Percentiles rank a stretch among this genome's conserved stretches.
Conservation (phyloP, 1,284 basidiomycete genomes). For the Melampsora larici-populina region DNA sequence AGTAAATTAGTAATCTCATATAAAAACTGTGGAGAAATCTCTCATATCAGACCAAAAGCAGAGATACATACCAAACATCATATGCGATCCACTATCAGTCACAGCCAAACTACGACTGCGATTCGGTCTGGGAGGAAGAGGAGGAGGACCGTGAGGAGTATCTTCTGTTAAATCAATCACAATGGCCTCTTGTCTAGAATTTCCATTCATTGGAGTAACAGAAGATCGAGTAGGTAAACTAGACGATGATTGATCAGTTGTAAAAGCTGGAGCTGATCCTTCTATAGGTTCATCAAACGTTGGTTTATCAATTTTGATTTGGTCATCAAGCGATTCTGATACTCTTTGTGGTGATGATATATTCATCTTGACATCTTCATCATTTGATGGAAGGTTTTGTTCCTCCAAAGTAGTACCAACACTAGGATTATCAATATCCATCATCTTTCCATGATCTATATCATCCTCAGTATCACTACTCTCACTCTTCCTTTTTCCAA, state of each 20-base stretch:
- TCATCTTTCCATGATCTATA: slow-evolving; percentile 7
- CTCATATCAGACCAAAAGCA: not conserved
- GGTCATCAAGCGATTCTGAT: no score
- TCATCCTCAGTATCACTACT: slow-evolving; percentile 43
- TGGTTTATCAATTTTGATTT: no score
- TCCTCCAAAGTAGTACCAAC: no score
- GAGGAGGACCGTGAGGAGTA: slow-evolving; percentile 13
- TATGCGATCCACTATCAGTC: slow-evolving; percentile 64
- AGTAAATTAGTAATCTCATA: not conserved
- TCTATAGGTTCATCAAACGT: no score
- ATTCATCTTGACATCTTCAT: no score
- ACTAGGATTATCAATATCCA: slow-evolving; percentile 1
- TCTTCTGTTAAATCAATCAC: slow-evolving; percentile 41
- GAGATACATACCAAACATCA: slow-evolving; percentile 73
- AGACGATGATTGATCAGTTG: no score
- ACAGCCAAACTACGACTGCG: slow-evolving; percentile 47
- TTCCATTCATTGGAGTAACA: not conserved
- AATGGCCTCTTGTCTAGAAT: not conserved
- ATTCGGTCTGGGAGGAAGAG: slow-evolving; percentile 31
- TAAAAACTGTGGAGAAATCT: not conserved
- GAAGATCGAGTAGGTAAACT: not conserved
- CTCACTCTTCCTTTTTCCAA: slow-evolving; percentile 68
- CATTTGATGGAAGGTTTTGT: no score
- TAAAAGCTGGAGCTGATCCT: no score
- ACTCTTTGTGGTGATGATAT: no score